Evolutionary conservation across 371 early-diverging fungal species (phyloP).

Genomic region (Circinella minor): DNA sequence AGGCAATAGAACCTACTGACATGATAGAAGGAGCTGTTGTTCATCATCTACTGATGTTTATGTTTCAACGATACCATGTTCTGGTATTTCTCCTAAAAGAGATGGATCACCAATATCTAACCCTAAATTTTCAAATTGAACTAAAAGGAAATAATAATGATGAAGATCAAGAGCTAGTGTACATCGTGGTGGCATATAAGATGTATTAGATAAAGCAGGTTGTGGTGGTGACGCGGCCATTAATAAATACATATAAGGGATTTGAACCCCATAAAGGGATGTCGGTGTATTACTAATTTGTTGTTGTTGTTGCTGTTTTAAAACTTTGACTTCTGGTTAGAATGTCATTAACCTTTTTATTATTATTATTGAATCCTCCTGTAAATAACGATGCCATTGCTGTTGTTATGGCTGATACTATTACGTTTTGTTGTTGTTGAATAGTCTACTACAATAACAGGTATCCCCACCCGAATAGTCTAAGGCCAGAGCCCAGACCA

Average conservation of each 20-base stretch:
- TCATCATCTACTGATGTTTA: slow-evolving; percentile 38
- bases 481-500: no score
- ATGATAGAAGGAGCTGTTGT: slow-evolving; percentile 55
- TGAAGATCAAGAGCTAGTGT: slow-evolving; percentile 62
- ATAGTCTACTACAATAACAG: neutral
- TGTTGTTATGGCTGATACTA: slow-evolving; percentile 6
- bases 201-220: slow-evolving; percentile 31
- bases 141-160: slow-evolving; percentile 62
- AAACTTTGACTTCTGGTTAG: slow-evolving; percentile 18
- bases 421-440: neutral
- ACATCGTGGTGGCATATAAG: slow-evolving; percentile 45
- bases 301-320: slow-evolving; percentile 3
- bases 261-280: slow-evolving; percentile 33
- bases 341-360: slow-evolving; percentile 23
- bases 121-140: slow-evolving; percentile 65
- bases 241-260: slow-evolving; percentile 51
- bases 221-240: slow-evolving; percentile 46
- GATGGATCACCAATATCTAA: slow-evolving; percentile 56
- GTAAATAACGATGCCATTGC: slow-evolving; percentile 27
- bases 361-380: slow-evolving; percentile 23
- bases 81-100: slow-evolving; percentile 31
- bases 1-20: slow-evolving; percentile 60
- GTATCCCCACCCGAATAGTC: no score
- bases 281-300: slow-evolving; percentile 21
- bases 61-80: slow-evolving; percentile 37